These are phyloP conservation scores for Silene coronaria DNA, from an alignment of 179 eudicot species.

Conservation along the genomic window DNA sequence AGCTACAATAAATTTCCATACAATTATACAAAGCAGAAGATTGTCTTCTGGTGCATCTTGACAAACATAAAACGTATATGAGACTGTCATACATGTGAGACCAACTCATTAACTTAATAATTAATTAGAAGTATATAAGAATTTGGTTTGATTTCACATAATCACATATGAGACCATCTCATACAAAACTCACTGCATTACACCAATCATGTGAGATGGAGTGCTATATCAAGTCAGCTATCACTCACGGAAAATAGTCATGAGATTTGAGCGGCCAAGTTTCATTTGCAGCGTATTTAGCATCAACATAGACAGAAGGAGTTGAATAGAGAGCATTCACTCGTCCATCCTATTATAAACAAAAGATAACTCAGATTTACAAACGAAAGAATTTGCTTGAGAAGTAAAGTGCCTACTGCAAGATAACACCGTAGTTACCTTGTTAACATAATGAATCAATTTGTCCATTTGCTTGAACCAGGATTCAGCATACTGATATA, in stretches of 20 bases:
- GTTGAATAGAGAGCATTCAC: constrained; percentile 87
- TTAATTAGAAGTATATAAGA: too few relatives aligned
- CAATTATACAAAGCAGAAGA: background rate
- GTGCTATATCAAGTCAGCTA: constrained; percentile 6
- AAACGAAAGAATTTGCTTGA: background rate
- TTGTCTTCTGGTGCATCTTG: background rate
- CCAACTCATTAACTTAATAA: too few relatives aligned
- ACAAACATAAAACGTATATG: too few relatives aligned
- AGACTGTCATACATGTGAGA: too few relatives aligned
- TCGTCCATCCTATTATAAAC: constrained; percentile 66
- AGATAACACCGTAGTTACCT: constrained; percentile 31
- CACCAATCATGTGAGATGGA: background rate
- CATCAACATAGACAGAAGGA: constrained; percentile 78
- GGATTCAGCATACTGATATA: constrained; percentile 82
- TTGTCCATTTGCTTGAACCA: constrained; percentile 98
- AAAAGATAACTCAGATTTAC: constrained; percentile 9
- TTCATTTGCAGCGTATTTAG: constrained; percentile 57
- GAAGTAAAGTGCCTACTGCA: background rate
- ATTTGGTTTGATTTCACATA: too few relatives aligned
- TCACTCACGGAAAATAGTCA: constrained; percentile 86
- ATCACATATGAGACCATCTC: too few relatives aligned
- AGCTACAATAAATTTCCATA: background rate
- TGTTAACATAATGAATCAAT: constrained; percentile 76
- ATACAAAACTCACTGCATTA: background rate
- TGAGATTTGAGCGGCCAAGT: constrained; percentile 75